Conservation (phyloP, 441 rosid genomes). For the Populus hybrid region DNA sequence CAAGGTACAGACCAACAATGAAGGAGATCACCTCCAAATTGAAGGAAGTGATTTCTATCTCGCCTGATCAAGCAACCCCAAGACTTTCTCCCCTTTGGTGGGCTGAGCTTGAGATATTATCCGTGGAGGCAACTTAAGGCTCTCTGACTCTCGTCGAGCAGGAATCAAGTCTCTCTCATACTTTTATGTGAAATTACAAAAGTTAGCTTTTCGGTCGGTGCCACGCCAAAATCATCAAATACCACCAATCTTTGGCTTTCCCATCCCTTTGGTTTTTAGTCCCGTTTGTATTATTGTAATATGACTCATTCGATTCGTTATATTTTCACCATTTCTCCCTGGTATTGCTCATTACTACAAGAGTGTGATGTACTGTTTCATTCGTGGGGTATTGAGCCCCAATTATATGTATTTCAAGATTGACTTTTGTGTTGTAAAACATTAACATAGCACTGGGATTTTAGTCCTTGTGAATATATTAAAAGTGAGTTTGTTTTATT, state of each 20-base stretch:
- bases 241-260: background rate
- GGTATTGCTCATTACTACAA: background rate
- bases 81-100: slow-evolving; percentile 95
- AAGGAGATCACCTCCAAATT: slow-evolving; percentile 43
- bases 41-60: slow-evolving; percentile 47
- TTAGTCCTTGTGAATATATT: slow-evolving; percentile 17
- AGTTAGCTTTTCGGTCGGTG: slow-evolving; percentile 2
- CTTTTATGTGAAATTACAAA: slow-evolving; percentile 7
- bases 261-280: background rate
- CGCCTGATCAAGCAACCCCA: slow-evolving; percentile 81
- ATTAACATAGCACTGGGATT: slow-evolving; percentile 16
- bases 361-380: slow-evolving; percentile 16
- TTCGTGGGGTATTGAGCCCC: slow-evolving; percentile 15
- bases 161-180: slow-evolving; percentile 21
- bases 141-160: slow-evolving; percentile 6
- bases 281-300: background rate
- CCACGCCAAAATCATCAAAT: background rate
- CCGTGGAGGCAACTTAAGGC: slow-evolving; percentile 67
- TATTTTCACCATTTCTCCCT: background rate
- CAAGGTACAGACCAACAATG: slow-evolving; percentile 61
- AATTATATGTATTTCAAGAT: slow-evolving; percentile 12
- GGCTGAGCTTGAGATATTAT: slow-evolving; percentile 91
- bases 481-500: slow-evolving; percentile 7
- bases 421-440: slow-evolving; percentile 22
- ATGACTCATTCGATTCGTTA: background rate